Base-by-base conservation (phyloP, 2,329 filamentous ascomycete species). In the Paecilomyces variotii region DNA sequence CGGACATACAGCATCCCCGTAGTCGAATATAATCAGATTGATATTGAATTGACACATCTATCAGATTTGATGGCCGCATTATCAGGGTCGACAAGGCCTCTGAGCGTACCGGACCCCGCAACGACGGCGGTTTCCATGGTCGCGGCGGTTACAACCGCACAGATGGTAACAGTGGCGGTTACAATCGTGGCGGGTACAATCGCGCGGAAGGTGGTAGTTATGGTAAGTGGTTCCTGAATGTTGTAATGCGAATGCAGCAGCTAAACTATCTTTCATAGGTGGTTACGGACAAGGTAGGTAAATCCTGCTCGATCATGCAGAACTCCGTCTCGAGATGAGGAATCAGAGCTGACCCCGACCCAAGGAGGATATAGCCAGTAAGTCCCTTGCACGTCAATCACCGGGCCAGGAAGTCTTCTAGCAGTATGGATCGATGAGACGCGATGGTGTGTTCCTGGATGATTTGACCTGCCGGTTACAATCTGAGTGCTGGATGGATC, bases 1-100 rank as follows among this genome's bases (percentile, higher is more conserved):
- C 55, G 57, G 28, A 45, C 56, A 55, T 52, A 63, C 59, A 59
- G 58, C 53, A 59, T 62, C 53, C 63, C 56, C 57, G 64, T 53
- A 24, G 52, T 60, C 60, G 19, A 54, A 62, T 59, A 56, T 19
- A 57, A 55, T 67, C 65, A 65, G 60, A 60, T 60, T 56, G 56
- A 62, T 35, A 54, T 57, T 56, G 19, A 19, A 19, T 57, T 57
- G 30, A 32, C 7, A 10, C 30, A 2, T 32, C 30, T 9, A 2
- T 56, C 65, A 96, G 92, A 69, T 96, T 97, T 76, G 92, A 97
- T 76, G 93, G 93, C 64, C 90, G 93, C 68, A 86, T 85, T 64
- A 97, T 99, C 74, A 91, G 93, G 67, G 93, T 99, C 64, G 93
- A 97, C 79, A 96, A 92, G 77, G 94, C 92, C 62, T 92, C 91